These are phyloP conservation scores for Hypholoma sublateritium DNA, from an alignment of 768 basidiomycete genomes.

Conservation along the genomic window DNA sequence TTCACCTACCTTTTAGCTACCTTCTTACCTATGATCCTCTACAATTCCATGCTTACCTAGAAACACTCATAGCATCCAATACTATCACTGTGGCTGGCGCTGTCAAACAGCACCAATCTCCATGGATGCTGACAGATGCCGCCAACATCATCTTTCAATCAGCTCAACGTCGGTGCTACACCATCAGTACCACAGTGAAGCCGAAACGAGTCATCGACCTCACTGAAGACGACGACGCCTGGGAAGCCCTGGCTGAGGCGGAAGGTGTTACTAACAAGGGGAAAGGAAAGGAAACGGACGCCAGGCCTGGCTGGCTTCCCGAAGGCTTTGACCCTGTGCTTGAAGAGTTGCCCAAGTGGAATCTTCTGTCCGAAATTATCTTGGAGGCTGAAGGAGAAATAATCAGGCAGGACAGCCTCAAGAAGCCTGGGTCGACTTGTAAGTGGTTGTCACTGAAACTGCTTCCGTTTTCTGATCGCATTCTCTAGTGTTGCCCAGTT, in stretches of 20 bases:
- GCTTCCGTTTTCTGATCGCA: not conserved
- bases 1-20: not conserved
- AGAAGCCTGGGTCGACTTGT: constrained; percentile 25
- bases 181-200: constrained; percentile 30
- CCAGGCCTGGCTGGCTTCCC: constrained; percentile 64
- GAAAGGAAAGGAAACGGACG: constrained; percentile 20
- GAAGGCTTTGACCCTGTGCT: constrained; percentile 80
- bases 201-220: constrained; percentile 38
- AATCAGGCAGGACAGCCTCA: constrained; percentile 51
- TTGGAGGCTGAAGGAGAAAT: constrained; percentile 91
- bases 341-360: constrained; percentile 97
- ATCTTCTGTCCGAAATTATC: constrained; percentile 76
- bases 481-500: constrained; percentile 40
- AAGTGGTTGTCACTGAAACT: not conserved
- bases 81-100: constrained; percentile 46
- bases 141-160: constrained; percentile 83
- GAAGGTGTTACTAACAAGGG: constrained; percentile 34
- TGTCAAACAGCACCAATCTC: constrained; percentile 67
- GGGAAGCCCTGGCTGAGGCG: constrained; percentile 69
- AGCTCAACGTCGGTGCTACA: constrained; percentile 82
- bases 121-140: constrained; percentile 91
- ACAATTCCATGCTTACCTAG: constrained; percentile 88
- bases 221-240: constrained; percentile 69
- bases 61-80: constrained; percentile 74
- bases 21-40: constrained; percentile 76